Percentiles rank a stretch among this genome's conserved stretches.
phyloP scores from a whole-genome alignment of 495 filamentous ascomycete genomes.

The Penicillium verhagenii region DNA sequence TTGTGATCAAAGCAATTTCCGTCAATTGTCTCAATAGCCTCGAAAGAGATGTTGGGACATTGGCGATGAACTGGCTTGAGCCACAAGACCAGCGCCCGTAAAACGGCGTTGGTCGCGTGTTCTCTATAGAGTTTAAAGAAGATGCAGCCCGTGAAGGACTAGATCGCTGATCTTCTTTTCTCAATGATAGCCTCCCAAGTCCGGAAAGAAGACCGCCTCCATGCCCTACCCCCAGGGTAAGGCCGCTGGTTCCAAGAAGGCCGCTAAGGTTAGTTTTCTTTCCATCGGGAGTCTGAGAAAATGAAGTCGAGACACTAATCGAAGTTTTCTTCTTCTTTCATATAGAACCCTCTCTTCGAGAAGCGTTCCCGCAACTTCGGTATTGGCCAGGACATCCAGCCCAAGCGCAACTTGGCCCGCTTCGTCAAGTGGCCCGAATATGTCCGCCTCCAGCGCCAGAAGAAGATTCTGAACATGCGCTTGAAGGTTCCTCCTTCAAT shows the following conservation, averaged over 20 bases:
- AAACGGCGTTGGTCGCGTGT: conserved; percentile 52
- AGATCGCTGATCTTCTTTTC: conserved; percentile 94
- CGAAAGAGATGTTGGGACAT: conserved; percentile 40
- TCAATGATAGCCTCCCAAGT: conserved; percentile 99
- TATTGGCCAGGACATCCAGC: conserved; percentile 98
- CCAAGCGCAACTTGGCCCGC: conserved; percentile 92
- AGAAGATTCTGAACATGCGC: conserved; percentile 98
- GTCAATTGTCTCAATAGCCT: conserved; percentile 31
- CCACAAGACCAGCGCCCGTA: conserved; percentile 54
- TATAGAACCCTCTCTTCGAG: conserved; percentile 99
- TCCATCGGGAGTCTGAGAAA: conserved; percentile 14
- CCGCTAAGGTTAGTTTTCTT: conserved; percentile 75
- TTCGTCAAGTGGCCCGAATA: conserved; percentile 99
- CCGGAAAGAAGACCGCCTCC: conserved; percentile 92
- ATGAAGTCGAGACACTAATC: conserved; percentile 19
- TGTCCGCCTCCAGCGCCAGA: conserved; percentile 98
- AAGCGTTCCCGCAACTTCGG: conserved; percentile 96
- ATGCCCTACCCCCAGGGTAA: conserved; percentile 94
- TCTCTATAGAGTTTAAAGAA: conserved; percentile 93
- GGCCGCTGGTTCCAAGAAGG: conserved; percentile 89
- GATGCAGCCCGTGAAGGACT: conserved; percentile 72
- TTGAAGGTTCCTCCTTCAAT: conserved; percentile 98
- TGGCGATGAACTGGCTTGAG: conserved; percentile 86
- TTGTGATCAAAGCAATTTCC: conserved; percentile 44
- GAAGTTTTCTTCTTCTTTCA: not conserved